Conservation (phyloP, 2,329 filamentous ascomycete genomes). For the Penicillium sp. region DNA sequence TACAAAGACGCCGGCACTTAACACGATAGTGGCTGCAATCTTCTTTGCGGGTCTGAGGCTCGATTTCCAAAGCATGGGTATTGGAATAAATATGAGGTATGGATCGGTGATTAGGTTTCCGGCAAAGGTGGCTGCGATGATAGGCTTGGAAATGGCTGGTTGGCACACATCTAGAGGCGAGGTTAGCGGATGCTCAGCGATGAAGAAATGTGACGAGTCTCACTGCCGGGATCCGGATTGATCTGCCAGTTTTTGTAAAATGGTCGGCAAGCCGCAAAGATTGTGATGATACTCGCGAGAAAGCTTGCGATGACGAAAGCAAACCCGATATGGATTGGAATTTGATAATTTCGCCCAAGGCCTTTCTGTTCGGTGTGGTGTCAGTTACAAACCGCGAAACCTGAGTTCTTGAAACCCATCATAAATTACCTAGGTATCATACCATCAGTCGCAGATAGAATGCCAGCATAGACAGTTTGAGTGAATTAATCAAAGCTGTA, state of each 20-base stretch:
- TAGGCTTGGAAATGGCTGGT: slow-evolving; percentile 49
- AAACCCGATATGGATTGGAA: slow-evolving; percentile 52
- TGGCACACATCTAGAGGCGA: slow-evolving; percentile 44
- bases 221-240: slow-evolving; percentile 55
- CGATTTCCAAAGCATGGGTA: slow-evolving; percentile 56
- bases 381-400: neutral
- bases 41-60: slow-evolving; percentile 51
- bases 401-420: no score
- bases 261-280: slow-evolving; percentile 53
- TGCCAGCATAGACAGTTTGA: slow-evolving; percentile 54
- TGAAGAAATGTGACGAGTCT: slow-evolving; percentile 23
- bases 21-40: slow-evolving; percentile 50
- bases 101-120: slow-evolving; percentile 56
- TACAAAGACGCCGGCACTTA: slow-evolving; percentile 54
- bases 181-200: neutral
- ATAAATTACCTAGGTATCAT: neutral
- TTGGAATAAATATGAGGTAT: slow-evolving; percentile 58
- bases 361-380: slow-evolving; percentile 19
- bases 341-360: slow-evolving; percentile 25
- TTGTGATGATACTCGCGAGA: slow-evolving; percentile 47
- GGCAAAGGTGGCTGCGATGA: slow-evolving; percentile 49
- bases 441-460: slow-evolving; percentile 55
- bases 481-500: slow-evolving; percentile 48
- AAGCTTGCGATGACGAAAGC: slow-evolving; percentile 48
- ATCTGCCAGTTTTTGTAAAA: slow-evolving; percentile 58